A percentile compares a stretch with the other conserved stretches of the same genome.
These are phyloP conservation scores for Rhynchospora pubera DNA, from an alignment of 176 grass and related monocot genomes.

Conservation along the genomic window DNA sequence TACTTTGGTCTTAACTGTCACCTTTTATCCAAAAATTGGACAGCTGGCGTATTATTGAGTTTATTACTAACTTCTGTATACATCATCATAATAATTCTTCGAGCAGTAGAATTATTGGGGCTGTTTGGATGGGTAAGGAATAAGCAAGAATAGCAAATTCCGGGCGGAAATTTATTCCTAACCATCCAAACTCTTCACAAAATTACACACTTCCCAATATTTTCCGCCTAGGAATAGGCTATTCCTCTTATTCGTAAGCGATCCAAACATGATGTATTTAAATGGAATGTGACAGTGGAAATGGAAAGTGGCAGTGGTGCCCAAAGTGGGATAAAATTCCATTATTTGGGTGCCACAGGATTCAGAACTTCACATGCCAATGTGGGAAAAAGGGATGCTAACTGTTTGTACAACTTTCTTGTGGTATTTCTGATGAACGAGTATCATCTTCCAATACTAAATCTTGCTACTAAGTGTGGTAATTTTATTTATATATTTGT, in stretches of 20 bases:
- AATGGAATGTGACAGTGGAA: no score
- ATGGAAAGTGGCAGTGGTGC: background rate
- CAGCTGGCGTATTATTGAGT: background rate
- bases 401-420: background rate
- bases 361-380: background rate
- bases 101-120: no score
- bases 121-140: no score
- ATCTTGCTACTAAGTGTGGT: constrained; percentile 3
- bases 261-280: no score
- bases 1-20: background rate
- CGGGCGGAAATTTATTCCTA: no score
- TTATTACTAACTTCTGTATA: background rate
- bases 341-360: background rate
- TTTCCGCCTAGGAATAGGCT: no score
- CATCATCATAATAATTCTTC: background rate
- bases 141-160: no score
- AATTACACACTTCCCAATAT: no score
- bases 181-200: no score
- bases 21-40: background rate
- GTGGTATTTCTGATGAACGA: background rate
- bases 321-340: background rate
- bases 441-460: background rate
- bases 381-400: background rate
- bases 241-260: no score
- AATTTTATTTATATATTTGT: background rate